These are phyloP conservation scores for Herpetomonas tarakana DNA, from an alignment of 208 protist genomes.

Conservation along the genomic window DNA sequence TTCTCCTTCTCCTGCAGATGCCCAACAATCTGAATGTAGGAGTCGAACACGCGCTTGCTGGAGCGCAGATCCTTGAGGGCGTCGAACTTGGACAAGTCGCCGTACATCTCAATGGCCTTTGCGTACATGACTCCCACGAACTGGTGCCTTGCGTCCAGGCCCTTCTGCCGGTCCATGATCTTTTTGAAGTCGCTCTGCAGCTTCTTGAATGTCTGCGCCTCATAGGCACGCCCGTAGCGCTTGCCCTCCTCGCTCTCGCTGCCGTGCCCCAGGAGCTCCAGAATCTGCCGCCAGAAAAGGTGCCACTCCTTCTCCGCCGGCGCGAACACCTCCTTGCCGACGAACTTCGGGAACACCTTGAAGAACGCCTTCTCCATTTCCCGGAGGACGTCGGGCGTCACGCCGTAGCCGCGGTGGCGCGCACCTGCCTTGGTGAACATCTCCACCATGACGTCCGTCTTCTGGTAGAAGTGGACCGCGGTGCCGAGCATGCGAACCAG, in stretches of 20 bases:
- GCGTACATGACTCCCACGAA: slow-evolving; percentile 67
- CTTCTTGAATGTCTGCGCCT: slow-evolving; percentile 36
- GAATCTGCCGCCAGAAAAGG: slow-evolving; percentile 51
- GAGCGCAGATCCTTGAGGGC: slow-evolving; percentile 52
- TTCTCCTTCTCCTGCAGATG: slow-evolving; percentile 38
- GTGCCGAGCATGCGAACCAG: slow-evolving; percentile 63
- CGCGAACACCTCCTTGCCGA: slow-evolving; percentile 54
- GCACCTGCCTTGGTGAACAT: slow-evolving; percentile 67
- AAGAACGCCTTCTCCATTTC: slow-evolving; percentile 66
- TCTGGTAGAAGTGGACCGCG: slow-evolving; percentile 67
- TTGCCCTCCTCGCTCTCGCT: slow-evolving; percentile 50
- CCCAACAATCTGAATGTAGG: slow-evolving; percentile 38
- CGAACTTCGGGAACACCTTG: slow-evolving; percentile 66
- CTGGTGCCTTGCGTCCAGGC: slow-evolving; percentile 37
- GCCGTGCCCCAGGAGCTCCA: slow-evolving; percentile 53
- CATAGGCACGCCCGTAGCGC: slow-evolving; percentile 39
- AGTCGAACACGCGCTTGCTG: slow-evolving; percentile 45
- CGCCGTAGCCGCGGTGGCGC: slow-evolving; percentile 64
- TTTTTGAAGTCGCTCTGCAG: slow-evolving; percentile 60
- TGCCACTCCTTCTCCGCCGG: slow-evolving; percentile 57
- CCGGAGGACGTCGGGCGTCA: slow-evolving; percentile 41
- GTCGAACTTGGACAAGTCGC: slow-evolving; percentile 50
- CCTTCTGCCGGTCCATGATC: slow-evolving; percentile 43
- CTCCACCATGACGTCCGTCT: slow-evolving; percentile 46
- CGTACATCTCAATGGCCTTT: slow-evolving; percentile 68